phyloP scores from a whole-genome alignment of 805 yeast genomes.

The Candida maesae region DNA sequence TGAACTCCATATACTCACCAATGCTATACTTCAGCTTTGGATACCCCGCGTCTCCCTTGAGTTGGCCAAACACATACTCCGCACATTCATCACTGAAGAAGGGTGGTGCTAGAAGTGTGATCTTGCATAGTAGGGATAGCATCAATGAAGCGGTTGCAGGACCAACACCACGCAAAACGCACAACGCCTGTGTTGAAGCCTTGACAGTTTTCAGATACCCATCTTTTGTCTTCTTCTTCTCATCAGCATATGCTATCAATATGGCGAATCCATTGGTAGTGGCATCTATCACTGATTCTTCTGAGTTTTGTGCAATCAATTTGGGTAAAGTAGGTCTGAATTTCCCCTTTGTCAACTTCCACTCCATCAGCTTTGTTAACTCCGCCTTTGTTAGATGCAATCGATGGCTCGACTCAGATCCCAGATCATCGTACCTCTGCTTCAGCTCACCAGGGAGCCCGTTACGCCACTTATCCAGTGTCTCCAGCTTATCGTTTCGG shows the following conservation, averaged over 20 bases:
- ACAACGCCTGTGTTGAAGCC: slow-evolving; percentile 7
- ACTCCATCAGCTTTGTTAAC: slow-evolving; percentile 23
- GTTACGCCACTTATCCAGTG: slow-evolving; percentile 24
- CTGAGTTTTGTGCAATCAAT: slow-evolving; percentile 21
- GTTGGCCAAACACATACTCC: slow-evolving; percentile 8
- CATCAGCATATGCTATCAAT: slow-evolving; percentile 2
- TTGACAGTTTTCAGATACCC: slow-evolving; percentile 14
- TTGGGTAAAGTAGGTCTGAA: slow-evolving; percentile 25
- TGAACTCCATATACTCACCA: slow-evolving; percentile 19
- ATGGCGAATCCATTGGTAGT: slow-evolving; percentile 14
- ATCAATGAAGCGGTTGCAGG: slow-evolving; percentile 28
- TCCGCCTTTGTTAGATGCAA: slow-evolving; percentile 17
- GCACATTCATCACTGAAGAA: slow-evolving; percentile 28
- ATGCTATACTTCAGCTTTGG: slow-evolving; percentile 22
- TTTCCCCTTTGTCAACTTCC: slow-evolving; percentile 28
- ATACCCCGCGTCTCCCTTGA: slow-evolving; percentile 1
- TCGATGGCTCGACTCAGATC: too few species aligned
- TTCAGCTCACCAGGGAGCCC: slow-evolving; percentile 9
- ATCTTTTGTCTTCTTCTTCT: not conserved
- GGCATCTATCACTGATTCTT: slow-evolving; percentile 8
- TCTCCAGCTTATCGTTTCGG: slow-evolving; percentile 6
- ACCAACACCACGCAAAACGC: slow-evolving; percentile 24
- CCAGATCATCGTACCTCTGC: slow-evolving; percentile 5
- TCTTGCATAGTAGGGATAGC: slow-evolving; percentile 15
- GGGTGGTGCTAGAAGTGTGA: slow-evolving; percentile 23